These are phyloP conservation scores for Camellia granthamiana DNA, from an alignment of 148 eudicot genomes.

Conservation along the genomic window DNA sequence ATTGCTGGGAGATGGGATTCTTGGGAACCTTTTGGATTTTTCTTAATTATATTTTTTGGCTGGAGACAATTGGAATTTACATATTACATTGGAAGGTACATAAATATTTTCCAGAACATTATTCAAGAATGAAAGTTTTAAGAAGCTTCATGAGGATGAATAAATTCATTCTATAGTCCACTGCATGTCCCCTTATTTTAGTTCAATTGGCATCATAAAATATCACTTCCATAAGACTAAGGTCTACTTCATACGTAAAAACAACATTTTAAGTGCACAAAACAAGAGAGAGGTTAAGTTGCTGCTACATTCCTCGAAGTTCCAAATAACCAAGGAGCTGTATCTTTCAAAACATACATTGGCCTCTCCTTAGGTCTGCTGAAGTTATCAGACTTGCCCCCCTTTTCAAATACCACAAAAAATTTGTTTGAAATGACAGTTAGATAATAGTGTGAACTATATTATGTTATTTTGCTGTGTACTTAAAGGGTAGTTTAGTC, in stretches of 20 bases:
- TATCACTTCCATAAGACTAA: not conserved
- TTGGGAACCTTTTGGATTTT: not conserved
- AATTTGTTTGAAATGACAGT: too few relatives aligned
- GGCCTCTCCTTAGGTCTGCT: too few relatives aligned
- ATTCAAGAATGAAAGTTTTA: not conserved
- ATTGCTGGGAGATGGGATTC: not conserved
- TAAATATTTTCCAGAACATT: not conserved
- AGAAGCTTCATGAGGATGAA: not conserved
- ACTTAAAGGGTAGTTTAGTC: too few relatives aligned
- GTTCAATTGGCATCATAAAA: too few relatives aligned
- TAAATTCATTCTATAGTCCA: not conserved
- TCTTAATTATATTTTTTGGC: not conserved
- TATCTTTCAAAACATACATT: too few relatives aligned
- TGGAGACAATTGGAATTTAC: not conserved
- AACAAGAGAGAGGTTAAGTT: not conserved
- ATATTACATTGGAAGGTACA: not conserved
- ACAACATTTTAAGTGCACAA: not conserved
- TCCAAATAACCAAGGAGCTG: not conserved
- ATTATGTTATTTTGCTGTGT: too few relatives aligned
- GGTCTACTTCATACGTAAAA: not conserved
- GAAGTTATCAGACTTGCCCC: too few relatives aligned
- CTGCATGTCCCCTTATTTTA: not conserved
- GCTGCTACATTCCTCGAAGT: not conserved
- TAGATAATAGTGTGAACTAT: too few relatives aligned
- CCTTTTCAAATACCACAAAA: too few relatives aligned